Evolutionary conservation across 768 basidiomycete species (phyloP).

Genomic region (Agaricus subrufescens): DNA sequence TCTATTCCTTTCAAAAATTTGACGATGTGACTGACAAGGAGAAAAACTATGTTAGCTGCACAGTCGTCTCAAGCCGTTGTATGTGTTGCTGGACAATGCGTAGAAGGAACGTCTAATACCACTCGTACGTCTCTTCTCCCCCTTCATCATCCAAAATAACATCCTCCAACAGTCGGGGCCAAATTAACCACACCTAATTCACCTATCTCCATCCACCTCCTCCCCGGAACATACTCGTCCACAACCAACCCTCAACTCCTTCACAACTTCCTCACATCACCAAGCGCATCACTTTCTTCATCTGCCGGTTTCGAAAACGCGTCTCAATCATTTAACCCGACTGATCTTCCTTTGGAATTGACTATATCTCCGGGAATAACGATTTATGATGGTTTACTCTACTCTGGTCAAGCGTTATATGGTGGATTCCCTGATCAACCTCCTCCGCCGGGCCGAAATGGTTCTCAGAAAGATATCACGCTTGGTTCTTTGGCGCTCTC

Average conservation of each 20-base stretch:
- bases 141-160: not conserved
- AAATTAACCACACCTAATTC: constrained; percentile 53
- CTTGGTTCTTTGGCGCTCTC: constrained; percentile 67
- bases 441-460: constrained; percentile 28
- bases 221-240: constrained; percentile 74
- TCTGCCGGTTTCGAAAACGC: constrained; percentile 59
- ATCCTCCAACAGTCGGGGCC: constrained; percentile 53
- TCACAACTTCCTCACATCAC: constrained; percentile 60
- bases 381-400: constrained; percentile 57
- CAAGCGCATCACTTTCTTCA: constrained; percentile 52
- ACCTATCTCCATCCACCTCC: constrained; percentile 52
- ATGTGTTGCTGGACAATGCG: constrained; percentile 87
- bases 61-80: constrained; percentile 49
- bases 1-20: not conserved
- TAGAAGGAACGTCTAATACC: constrained; percentile 72
- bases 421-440: constrained; percentile 44
- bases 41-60: constrained; percentile 33
- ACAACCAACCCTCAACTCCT: constrained; percentile 70
- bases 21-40: too few species aligned
- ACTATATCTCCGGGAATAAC: constrained; percentile 63
- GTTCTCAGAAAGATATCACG: constrained; percentile 46
- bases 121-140: constrained; percentile 39
- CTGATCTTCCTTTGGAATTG: constrained; percentile 63
- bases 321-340: constrained; percentile 21
- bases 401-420: constrained; percentile 62